A percentile compares a stretch with the other conserved stretches of the same genome.
Evolutionary conservation across 2,329 filamentous ascomycete species (phyloP).

Genomic region (Colletotrichum karsti): DNA sequence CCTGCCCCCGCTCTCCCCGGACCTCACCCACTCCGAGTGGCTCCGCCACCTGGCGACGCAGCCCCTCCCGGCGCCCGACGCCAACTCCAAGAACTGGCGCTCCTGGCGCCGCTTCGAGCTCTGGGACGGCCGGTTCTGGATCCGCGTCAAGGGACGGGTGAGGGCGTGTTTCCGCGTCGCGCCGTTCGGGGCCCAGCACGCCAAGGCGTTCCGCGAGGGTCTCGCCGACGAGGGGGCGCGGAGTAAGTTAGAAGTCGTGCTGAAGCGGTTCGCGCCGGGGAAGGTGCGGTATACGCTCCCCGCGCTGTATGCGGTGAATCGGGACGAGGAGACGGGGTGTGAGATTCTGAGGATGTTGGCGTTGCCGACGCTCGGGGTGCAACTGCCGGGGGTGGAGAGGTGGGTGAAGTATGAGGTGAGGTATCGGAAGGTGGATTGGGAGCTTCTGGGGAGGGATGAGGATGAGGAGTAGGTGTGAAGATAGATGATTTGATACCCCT

Average conservation of each 20-base stretch:
- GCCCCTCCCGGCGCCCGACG: not conserved
- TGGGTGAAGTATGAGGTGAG: constrained; percentile 60
- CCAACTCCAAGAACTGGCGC: constrained; percentile 29
- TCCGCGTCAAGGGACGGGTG: constrained; percentile 54
- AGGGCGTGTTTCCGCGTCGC: constrained; percentile 51
- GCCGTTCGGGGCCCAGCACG: constrained; percentile 54
- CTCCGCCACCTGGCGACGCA: constrained; percentile 19
- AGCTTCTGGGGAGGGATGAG: constrained; percentile 38
- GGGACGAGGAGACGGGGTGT: constrained; percentile 6
- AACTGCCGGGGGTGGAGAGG: constrained; percentile 53
- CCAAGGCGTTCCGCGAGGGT: constrained; percentile 56
- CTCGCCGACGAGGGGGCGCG: constrained; percentile 42
- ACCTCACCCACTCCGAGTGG: not conserved
- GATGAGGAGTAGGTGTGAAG: not conserved
- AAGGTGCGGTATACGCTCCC: constrained; percentile 66
- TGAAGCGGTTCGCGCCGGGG: constrained; percentile 60
- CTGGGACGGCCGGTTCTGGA: constrained; percentile 72
- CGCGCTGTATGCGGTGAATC: constrained; percentile 58
- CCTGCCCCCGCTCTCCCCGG: not conserved
- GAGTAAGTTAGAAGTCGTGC: constrained; percentile 46
- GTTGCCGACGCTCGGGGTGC: constrained; percentile 60
- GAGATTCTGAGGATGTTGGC: constrained; percentile 54
- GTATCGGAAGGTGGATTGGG: constrained; percentile 58
- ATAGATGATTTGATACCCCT: not conserved
- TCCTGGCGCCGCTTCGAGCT: constrained; percentile 45